Percentiles rank a stretch among this genome's conserved stretches.
These are phyloP conservation scores for Hypoxylon trugodes DNA, from an alignment of 495 filamentous ascomycete genomes.

Conservation along the genomic window DNA sequence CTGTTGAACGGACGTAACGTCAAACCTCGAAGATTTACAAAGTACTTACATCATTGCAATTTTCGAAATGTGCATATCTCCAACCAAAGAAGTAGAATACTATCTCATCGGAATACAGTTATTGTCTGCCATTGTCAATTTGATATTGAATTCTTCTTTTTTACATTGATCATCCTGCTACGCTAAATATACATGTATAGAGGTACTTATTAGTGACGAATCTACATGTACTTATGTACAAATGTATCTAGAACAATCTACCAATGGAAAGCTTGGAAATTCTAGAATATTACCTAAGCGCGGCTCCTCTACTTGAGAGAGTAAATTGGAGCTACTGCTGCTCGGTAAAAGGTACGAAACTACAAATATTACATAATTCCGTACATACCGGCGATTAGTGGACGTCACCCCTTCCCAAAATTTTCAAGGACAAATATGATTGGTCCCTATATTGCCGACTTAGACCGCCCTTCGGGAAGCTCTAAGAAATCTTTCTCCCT, in stretches of 20 bases:
- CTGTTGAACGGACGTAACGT: neutral
- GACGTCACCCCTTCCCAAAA: constrained; percentile 30
- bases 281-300: constrained; percentile 33
- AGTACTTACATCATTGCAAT: neutral
- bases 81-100: no score
- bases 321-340: no score
- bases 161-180: neutral
- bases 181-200: neutral
- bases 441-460: constrained; percentile 38
- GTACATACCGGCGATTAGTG: constrained; percentile 5
- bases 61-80: neutral
- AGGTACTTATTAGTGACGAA: neutral
- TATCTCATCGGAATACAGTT: no score
- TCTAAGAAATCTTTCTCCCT: constrained; percentile 45
- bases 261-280: constrained; percentile 1
- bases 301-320: no score
- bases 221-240: neutral
- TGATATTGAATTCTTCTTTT: neutral
- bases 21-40: neutral
- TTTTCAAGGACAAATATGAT: constrained; percentile 21
- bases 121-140: no score
- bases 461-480: constrained; percentile 46
- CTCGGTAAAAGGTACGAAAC: constrained; percentile 14
- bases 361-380: constrained; percentile 2
- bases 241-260: neutral